Conservation (phyloP, 441 rosid genomes). For the Erodium texanum region DNA sequence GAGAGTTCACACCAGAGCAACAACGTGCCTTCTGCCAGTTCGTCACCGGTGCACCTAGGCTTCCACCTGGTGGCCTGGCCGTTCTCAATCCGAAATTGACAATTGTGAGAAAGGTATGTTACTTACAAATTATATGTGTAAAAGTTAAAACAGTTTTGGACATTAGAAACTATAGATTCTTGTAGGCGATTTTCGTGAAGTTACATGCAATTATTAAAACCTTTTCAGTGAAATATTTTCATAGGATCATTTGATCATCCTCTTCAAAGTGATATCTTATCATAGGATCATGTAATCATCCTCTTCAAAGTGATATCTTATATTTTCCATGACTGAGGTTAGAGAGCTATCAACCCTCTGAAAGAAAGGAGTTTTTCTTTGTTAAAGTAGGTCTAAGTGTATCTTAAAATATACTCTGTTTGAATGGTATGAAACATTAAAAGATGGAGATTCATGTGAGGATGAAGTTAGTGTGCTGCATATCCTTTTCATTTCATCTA, state of each 20-base stretch:
- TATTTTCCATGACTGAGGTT: not conserved
- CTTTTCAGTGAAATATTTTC: not conserved
- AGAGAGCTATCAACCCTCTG: no score
- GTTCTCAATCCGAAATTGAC: slow-evolving; percentile 93
- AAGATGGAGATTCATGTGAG: not conserved
- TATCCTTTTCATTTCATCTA: not conserved
- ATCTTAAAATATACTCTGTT: not conserved
- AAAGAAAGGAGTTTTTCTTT: no score
- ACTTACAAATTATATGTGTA: not conserved
- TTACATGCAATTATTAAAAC: not conserved
- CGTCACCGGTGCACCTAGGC: slow-evolving; percentile 99
- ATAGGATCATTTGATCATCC: no score
- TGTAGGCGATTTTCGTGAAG: not conserved
- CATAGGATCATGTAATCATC: not conserved
- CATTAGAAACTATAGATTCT: not conserved
- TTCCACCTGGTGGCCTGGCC: slow-evolving; percentile 97
- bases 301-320: not conserved
- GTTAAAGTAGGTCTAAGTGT: no score
- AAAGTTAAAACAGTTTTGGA: not conserved
- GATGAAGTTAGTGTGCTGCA: no score
- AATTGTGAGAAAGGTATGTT: slow-evolving; percentile 69
- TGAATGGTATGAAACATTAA: not conserved
- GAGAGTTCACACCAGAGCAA: slow-evolving; percentile 90
- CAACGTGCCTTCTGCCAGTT: slow-evolving; percentile 98
- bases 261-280: no score